These are phyloP conservation scores for Selaginella tamariscina DNA, from an alignment of 75 land plant genomes.

Conservation along the genomic window DNA sequence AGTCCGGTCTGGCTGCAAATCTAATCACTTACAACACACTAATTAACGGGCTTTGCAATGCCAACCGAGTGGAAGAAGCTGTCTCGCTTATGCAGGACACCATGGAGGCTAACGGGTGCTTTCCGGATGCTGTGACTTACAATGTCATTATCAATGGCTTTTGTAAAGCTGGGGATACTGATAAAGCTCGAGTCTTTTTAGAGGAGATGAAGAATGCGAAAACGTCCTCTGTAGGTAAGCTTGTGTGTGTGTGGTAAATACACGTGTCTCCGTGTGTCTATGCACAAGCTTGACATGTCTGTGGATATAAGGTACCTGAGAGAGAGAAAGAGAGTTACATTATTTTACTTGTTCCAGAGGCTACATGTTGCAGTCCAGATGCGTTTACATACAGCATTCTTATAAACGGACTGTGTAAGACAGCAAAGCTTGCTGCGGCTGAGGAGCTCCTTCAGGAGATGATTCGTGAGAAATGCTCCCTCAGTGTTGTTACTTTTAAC, in stretches of 20 bases:
- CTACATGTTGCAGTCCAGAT: background rate
- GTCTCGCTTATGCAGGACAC: background rate
- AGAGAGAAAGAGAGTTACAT: too few relatives aligned
- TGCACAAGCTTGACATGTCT: too few relatives aligned
- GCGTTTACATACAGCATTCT: background rate
- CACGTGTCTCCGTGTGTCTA: too few relatives aligned
- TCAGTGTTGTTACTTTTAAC: background rate
- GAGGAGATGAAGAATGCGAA: background rate
- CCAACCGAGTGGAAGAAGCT: background rate
- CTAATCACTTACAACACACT: background rate
- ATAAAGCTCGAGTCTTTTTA: background rate
- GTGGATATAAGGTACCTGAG: too few relatives aligned
- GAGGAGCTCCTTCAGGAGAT: background rate
- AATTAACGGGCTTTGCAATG: background rate
- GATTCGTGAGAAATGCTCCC: background rate
- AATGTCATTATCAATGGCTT: background rate
- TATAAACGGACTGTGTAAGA: background rate
- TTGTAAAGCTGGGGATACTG: background rate
- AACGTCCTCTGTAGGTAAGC: too few relatives aligned
- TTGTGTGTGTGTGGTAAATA: too few relatives aligned
- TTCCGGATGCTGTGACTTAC: background rate
- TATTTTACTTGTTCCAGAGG: too few relatives aligned
- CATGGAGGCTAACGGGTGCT: background rate
- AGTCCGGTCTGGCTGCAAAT: background rate
- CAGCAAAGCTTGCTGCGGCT: conserved; percentile 7